Evolutionary conservation across 805 yeast species (phyloP), one percentile per base, ranked within the genome.

Genomic region (Kregervanrija pseudodelftensis): DNA sequence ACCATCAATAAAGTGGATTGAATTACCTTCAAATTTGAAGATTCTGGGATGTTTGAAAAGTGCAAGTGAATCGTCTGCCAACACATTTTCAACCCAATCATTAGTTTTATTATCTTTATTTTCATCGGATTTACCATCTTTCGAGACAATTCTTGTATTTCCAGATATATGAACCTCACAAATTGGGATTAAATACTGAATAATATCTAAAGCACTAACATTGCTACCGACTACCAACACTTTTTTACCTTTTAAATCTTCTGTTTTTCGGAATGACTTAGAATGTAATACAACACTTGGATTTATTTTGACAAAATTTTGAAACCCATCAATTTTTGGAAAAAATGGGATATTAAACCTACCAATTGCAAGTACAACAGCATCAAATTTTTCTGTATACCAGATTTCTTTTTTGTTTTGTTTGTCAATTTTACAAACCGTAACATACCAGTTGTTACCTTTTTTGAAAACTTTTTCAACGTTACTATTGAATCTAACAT

Each of bases 141-240:
- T 22, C 28, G 28, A 22, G 28, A 22, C 13, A n/a, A 14, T 37
- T 5, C 9, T 30, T 9, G 22, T 11, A 14, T 39, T 39, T 30
- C 14, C 12, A 16, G 48, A 37, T 30, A 43, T 31, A 15, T 42
- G 40, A n/a, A 38, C 39, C 35, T 47, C 57, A 33, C 52, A 48
- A 13, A 34, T 42, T 11, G 71, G 59, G 30, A 60, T 43, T 12
- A 65, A 52, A 46, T 73, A 73, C 52, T 73, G 77, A 11, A 70
- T 54, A 5, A 74, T 51, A 54, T 86, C 95, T 13, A 77, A 72
- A 9, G 88, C 93, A 45, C 85, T 77, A 4, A 88, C 77, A 14
- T 79, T 75, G 49, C 77, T 45, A 13, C 62, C 65, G 13, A 61
- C 55, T 11, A 60, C 36, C 11, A 60, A 38, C 5, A 67, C 66